Conservation (phyloP, 768 basidiomycete genomes). For the Boletus bicolor region DNA sequence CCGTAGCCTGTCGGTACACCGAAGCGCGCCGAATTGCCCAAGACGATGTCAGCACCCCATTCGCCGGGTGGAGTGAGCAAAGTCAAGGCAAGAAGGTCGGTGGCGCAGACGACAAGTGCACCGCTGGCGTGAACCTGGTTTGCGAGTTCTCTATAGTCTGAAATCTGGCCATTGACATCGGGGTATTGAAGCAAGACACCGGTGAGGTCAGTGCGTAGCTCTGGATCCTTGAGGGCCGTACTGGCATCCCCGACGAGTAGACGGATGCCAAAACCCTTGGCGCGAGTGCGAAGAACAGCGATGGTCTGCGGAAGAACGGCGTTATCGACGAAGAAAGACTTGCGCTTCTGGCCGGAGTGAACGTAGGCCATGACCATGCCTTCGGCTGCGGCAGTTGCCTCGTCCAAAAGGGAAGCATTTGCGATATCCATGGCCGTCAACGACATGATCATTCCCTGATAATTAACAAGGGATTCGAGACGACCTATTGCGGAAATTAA, state of each 20-base stretch:
- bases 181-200: constrained; percentile 95
- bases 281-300: constrained; percentile 84
- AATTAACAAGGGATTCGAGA: constrained; percentile 94
- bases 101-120: constrained; percentile 83
- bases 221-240: constrained; percentile 48
- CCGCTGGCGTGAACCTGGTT: constrained; percentile 66
- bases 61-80: constrained; percentile 95
- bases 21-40: constrained; percentile 94
- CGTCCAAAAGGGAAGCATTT: constrained; percentile 93
- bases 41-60: constrained; percentile 96
- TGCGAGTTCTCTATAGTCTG: constrained; percentile 67
- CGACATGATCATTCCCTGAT: constrained; percentile 94
- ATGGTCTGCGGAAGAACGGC: constrained; percentile 87
- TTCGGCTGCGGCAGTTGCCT: constrained; percentile 93
- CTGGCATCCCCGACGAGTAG: constrained; percentile 65
- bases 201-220: constrained; percentile 61
- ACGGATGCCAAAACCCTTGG: constrained; percentile 90
- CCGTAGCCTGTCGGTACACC: constrained; percentile 98
- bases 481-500: constrained; percentile 56
- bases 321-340: constrained; percentile 80
- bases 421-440: constrained; percentile 94
- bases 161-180: constrained; percentile 80
- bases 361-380: constrained; percentile 94
- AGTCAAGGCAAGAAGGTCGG: constrained; percentile 90
- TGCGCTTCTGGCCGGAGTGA: constrained; percentile 64